Evolutionary conservation across 1,284 basidiomycete genomes (phyloP).

Genomic region (Inonotus obliquus): DNA sequence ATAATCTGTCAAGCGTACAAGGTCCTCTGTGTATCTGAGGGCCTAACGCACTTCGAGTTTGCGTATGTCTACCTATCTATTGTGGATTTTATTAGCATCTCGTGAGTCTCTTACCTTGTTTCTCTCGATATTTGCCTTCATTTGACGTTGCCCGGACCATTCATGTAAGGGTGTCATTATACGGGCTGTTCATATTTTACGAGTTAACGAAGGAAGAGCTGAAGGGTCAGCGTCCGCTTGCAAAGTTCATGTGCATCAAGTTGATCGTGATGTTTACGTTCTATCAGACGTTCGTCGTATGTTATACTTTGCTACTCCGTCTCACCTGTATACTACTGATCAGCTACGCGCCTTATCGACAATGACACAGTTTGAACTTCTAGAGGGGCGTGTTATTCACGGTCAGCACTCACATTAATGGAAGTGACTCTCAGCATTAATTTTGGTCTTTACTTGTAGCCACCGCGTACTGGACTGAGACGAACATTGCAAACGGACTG

Average conservation of each 20-base stretch:
- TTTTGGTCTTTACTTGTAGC: slow-evolving; percentile 31
- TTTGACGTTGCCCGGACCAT: background rate
- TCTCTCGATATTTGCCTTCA: background rate
- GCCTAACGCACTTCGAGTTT: slow-evolving; percentile 62
- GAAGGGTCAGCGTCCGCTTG: slow-evolving; percentile 66
- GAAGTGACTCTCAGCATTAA: background rate
- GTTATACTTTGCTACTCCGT: background rate
- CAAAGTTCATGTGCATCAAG: slow-evolving; percentile 83
- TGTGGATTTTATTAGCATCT: slow-evolving; percentile 76
- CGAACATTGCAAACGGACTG: slow-evolving; percentile 78
- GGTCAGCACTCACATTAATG: slow-evolving; percentile 30
- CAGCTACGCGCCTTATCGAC: too few relatives aligned
- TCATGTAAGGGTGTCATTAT: slow-evolving; percentile 59
- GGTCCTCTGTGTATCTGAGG: slow-evolving; percentile 61
- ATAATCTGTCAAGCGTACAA: slow-evolving; percentile 67
- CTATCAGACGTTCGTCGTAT: slow-evolving; percentile 70
- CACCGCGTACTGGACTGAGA: slow-evolving; percentile 74
- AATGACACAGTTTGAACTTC: slow-evolving; percentile 44
- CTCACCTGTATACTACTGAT: background rate
- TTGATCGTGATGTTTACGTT: slow-evolving; percentile 84
- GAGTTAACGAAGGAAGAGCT: slow-evolving; percentile 76
- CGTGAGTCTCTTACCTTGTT: slow-evolving; percentile 36
- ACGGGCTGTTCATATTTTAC: slow-evolving; percentile 80
- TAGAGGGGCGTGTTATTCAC: slow-evolving; percentile 60
- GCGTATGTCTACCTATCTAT: slow-evolving; percentile 57